Conservation (phyloP, 305 asterid genomes). For the Ruellia speciosa region DNA sequence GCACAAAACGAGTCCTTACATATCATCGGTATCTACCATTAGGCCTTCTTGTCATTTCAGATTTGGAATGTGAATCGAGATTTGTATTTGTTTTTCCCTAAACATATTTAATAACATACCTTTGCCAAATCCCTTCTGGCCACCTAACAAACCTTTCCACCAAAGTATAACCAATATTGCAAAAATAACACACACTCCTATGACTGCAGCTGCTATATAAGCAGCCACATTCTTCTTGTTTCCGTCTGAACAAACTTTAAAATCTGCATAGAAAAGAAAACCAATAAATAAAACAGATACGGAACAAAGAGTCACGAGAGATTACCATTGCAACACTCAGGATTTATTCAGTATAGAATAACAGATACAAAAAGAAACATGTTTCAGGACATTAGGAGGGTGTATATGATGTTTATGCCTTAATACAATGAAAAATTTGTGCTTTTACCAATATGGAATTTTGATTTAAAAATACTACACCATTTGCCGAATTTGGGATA, state of each 20-base stretch:
- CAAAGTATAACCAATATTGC: constrained; percentile 40
- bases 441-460: background rate
- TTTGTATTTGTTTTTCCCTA: background rate
- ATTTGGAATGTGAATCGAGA: no score
- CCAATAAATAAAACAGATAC: background rate
- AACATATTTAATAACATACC: constrained; percentile 29
- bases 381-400: no score
- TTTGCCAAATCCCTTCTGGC: constrained; percentile 36
- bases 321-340: no score
- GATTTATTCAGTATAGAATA: no score
- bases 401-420: no score
- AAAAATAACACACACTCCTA: constrained; percentile 29
- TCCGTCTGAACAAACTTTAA: constrained; percentile 55
- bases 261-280: constrained; percentile 35
- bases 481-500: background rate
- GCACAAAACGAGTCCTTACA: constrained; percentile 15
- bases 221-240: constrained; percentile 42
- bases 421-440: no score
- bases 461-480: background rate
- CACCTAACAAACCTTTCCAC: constrained; percentile 52
- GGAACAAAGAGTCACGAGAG: background rate
- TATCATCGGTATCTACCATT: background rate
- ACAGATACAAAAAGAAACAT: no score
- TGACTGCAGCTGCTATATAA: constrained; percentile 41
- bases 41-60: background rate